phyloP scores from a whole-genome alignment of 2,329 filamentous ascomycete species.

The Sporothrix humicola region DNA sequence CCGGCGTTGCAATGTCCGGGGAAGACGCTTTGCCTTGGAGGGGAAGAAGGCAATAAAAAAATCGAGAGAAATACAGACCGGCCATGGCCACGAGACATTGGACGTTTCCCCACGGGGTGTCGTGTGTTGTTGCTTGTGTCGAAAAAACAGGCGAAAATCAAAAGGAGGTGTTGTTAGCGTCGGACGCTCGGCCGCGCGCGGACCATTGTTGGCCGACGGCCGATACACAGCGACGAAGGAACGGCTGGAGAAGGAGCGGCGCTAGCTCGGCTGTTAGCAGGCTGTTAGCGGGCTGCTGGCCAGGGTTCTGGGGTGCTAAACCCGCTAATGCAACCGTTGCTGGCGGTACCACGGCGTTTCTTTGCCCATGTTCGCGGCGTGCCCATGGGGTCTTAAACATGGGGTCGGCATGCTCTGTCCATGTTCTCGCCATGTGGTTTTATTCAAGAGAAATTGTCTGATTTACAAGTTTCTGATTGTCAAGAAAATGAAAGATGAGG shows the following conservation, averaged over 20 bases:
- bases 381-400: slow-evolving; percentile 15
- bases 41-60: too few species aligned
- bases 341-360: slow-evolving; percentile 15
- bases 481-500: too few species aligned
- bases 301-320: neutral
- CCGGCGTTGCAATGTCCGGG: slow-evolving; percentile 11
- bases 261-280: neutral
- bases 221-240: neutral
- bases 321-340: neutral
- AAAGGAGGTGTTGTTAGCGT: neutral
- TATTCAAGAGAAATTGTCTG: neutral
- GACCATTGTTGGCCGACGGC: neutral
- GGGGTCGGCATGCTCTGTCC: neutral
- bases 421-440: neutral
- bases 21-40: neutral
- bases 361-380: slow-evolving; percentile 6
- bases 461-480: too few species aligned
- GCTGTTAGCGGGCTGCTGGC: neutral
- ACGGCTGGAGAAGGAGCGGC: neutral
- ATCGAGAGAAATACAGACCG: too few species aligned
- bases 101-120: slow-evolving; percentile 16
- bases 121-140: neutral
- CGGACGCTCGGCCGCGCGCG: slow-evolving; percentile 10
- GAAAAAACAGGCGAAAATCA: neutral
- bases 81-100: neutral